Evolutionary conservation across 495 filamentous ascomycete genomes (phyloP).

Genomic region (Trichocladium uniseriatum): DNA sequence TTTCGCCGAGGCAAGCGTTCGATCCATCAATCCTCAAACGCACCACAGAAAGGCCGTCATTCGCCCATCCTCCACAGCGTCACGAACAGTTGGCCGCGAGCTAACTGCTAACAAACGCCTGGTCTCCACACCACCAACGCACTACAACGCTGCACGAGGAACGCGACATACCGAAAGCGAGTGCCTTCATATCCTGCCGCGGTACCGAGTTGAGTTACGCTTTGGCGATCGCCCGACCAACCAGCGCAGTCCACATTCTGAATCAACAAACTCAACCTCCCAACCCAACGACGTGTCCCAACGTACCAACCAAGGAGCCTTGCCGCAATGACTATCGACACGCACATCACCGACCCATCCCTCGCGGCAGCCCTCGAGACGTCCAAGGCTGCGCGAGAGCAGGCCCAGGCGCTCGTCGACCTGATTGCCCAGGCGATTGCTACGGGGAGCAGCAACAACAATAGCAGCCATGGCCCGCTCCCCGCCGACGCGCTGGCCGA

Average conservation of each 20-base stretch:
- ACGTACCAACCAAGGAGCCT: too few relatives aligned
- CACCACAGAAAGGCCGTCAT: too few relatives aligned
- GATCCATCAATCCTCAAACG: not conserved
- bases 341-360: constrained; percentile 60
- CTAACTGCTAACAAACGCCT: not conserved
- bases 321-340: constrained; percentile 36
- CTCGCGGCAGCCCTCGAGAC: constrained; percentile 63
- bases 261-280: not conserved
- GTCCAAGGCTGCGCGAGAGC: constrained; percentile 58
- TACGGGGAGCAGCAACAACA: too few relatives aligned
- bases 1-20: not conserved
- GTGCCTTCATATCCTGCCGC: not conserved
- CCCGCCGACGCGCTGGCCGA: constrained; percentile 47
- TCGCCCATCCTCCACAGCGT: not conserved
- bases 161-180: not conserved
- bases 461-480: constrained; percentile 24
- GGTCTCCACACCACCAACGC: not conserved
- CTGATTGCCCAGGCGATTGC: constrained; percentile 41
- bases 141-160: not conserved
- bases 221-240: constrained; percentile 2
- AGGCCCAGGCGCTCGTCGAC: constrained; percentile 60
- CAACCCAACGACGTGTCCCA: not conserved
- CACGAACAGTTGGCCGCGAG: not conserved
- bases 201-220: not conserved
- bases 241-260: constrained; percentile 4